Conservation (phyloP, 2,329 filamentous ascomycete genomes). For the Hypoxylon sp. region DNA sequence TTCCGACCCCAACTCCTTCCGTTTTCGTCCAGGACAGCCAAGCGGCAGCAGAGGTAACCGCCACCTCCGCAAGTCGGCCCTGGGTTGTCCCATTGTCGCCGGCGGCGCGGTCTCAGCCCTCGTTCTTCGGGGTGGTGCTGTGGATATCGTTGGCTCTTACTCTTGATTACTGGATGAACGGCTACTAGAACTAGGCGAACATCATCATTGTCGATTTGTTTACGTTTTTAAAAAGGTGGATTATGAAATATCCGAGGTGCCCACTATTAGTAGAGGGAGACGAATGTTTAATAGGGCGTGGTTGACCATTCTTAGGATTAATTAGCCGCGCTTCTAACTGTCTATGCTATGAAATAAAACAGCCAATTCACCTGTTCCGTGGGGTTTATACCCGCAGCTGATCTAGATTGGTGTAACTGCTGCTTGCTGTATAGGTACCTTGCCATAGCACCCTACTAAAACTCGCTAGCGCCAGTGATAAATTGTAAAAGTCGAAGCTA, state of each 20-base stretch:
- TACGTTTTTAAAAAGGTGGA: conserved; percentile 1
- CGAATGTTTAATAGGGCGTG: conserved; percentile 27
- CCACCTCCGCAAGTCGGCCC: conserved; percentile 41
- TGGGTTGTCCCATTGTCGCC: conserved; percentile 44
- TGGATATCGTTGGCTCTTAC: conserved; percentile 43
- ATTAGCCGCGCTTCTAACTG: conserved; percentile 25
- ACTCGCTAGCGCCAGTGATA: too few relatives aligned
- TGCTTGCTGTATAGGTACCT: background rate
- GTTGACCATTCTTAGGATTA: conserved; percentile 14
- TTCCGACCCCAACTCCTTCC: conserved; percentile 29
- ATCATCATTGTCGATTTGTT: conserved; percentile 25
- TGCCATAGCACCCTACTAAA: too few relatives aligned
- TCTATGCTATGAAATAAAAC: conserved; percentile 28
- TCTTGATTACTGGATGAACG: conserved; percentile 47
- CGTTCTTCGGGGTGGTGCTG: conserved; percentile 46
- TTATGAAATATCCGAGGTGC: conserved; percentile 1
- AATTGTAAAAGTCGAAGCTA: background rate
- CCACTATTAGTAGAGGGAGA: conserved; percentile 15
- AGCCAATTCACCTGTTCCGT: conserved; percentile 11
- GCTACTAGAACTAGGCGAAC: conserved; percentile 37
- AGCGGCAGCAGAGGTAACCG: conserved; percentile 26
- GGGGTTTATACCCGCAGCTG: background rate
- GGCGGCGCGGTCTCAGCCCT: conserved; percentile 31
- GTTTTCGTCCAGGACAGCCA: conserved; percentile 32
- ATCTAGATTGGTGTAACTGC: too few relatives aligned